phyloP scores from a whole-genome alignment of 306 rosid species.

The Prunus armeniaca region DNA sequence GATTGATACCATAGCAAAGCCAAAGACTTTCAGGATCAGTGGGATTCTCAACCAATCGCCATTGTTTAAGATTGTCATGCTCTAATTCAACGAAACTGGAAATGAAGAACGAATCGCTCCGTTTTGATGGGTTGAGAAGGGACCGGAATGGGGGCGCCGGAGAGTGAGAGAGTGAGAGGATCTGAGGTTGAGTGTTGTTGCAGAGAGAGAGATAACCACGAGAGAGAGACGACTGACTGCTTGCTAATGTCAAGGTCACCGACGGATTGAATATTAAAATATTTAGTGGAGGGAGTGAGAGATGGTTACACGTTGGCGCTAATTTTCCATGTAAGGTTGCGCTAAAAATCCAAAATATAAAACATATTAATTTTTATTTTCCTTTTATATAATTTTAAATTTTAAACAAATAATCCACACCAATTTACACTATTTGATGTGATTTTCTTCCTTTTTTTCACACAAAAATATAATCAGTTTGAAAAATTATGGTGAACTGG shows the following conservation, averaged over 20 bases:
- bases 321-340: too few species aligned
- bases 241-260: constrained; percentile 7
- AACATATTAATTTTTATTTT: too few species aligned
- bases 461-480: too few species aligned
- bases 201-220: too few species aligned
- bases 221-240: neutral
- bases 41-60: constrained; percentile 41
- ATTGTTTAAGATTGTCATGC: constrained; percentile 37
- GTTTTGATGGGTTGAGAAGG: neutral
- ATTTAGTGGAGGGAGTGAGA: neutral
- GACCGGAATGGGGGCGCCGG: neutral
- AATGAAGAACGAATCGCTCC: neutral
- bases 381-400: too few species aligned
- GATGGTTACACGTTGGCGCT: neutral
- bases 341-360: too few species aligned
- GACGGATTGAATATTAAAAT: neutral
- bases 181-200: neutral
- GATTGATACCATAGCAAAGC: constrained; percentile 38
- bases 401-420: too few species aligned
- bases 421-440: too few species aligned
- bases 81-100: neutral
- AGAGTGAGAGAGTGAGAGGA: neutral
- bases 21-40: constrained; percentile 40
- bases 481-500: too few species aligned
- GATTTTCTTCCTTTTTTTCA: too few species aligned